These are phyloP conservation scores for Botrytis fabae DNA, from an alignment of 2,329 filamentous ascomycete genomes.

Conservation along the genomic window DNA sequence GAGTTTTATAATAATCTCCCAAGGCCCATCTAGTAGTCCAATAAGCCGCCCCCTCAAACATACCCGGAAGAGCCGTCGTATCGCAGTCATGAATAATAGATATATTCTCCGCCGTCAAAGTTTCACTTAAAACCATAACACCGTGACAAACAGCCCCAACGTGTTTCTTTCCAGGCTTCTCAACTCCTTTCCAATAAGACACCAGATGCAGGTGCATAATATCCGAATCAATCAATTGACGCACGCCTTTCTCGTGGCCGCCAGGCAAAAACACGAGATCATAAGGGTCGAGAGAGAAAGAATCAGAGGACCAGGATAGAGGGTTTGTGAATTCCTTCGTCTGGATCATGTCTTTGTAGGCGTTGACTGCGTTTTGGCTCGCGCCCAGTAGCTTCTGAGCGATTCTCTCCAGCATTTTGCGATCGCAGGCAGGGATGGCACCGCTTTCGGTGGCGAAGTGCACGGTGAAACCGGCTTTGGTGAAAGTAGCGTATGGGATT, in stretches of 20 bases:
- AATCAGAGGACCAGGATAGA: conserved; percentile 47
- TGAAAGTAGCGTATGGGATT: conserved; percentile 51
- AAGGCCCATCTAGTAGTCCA: conserved; percentile 51
- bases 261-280: conserved; percentile 54
- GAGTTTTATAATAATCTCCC: conserved; percentile 59
- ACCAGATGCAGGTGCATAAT: conserved; percentile 48
- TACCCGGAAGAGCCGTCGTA: conserved; percentile 51
- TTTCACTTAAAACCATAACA: conserved; percentile 51
- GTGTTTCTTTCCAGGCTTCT: conserved; percentile 47
- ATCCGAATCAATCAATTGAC: conserved; percentile 52
- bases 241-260: conserved; percentile 54
- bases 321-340: conserved; percentile 48
- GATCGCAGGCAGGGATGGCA: conserved; percentile 50
- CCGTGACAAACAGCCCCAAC: conserved; percentile 55
- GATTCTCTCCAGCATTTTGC: conserved; percentile 50
- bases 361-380: conserved; percentile 43
- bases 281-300: conserved; percentile 48
- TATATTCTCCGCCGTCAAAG: conserved; percentile 39
- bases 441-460: conserved; percentile 53
- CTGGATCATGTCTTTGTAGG: conserved; percentile 48
- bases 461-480: conserved; percentile 49
- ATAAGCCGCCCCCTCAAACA: conserved; percentile 52
- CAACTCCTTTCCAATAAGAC: conserved; percentile 50
- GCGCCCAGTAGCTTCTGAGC: conserved; percentile 54
- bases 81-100: conserved; percentile 50